Percentiles rank a stretch among this genome's conserved stretches.
These are phyloP conservation scores for Leptographium radiaticola DNA, from an alignment of 2,329 filamentous ascomycete species.

Conservation along the genomic window DNA sequence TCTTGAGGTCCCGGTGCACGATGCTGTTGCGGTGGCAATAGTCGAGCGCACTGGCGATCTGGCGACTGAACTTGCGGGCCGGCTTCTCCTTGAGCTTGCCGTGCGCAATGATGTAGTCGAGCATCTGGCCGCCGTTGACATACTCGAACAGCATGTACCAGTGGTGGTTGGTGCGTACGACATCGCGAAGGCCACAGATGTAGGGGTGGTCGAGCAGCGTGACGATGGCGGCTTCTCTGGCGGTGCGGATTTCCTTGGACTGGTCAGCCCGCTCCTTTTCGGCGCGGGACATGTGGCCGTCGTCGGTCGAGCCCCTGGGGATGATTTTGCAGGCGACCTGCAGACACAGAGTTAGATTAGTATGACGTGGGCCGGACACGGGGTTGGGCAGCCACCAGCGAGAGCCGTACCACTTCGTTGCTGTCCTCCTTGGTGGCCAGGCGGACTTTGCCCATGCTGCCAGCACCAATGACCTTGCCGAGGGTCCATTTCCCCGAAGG, in stretches of 20 bases:
- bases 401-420: conserved; percentile 65
- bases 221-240: conserved; percentile 90
- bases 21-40: conserved; percentile 98
- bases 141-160: conserved; percentile 99
- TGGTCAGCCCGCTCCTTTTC: conserved; percentile 86
- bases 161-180: conserved; percentile 90
- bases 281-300: conserved; percentile 56
- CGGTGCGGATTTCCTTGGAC: conserved; percentile 90
- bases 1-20: conserved; percentile 93
- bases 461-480: conserved; percentile 92
- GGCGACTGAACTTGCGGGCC: conserved; percentile 90
- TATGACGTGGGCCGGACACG: background rate
- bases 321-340: conserved; percentile 97
- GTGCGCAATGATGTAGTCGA: conserved; percentile 98
- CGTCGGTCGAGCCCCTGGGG: conserved; percentile 76
- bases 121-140: conserved; percentile 97
- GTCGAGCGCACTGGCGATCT: conserved; percentile 91
- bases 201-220: conserved; percentile 89
- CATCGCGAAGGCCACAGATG: conserved; percentile 90
- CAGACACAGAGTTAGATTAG: background rate
- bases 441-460: conserved; percentile 99
- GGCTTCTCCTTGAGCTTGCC: conserved; percentile 97
- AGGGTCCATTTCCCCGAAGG: conserved; percentile 87
- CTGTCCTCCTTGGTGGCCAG: conserved; percentile 81
- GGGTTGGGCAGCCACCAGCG: background rate